Percentiles rank a stretch among this genome's conserved stretches.
These are phyloP conservation scores for baker's yeast (Saccharomyces cerevisiae) DNA, from an alignment of 805 yeast genomes.

Conservation along the genomic window DNA sequence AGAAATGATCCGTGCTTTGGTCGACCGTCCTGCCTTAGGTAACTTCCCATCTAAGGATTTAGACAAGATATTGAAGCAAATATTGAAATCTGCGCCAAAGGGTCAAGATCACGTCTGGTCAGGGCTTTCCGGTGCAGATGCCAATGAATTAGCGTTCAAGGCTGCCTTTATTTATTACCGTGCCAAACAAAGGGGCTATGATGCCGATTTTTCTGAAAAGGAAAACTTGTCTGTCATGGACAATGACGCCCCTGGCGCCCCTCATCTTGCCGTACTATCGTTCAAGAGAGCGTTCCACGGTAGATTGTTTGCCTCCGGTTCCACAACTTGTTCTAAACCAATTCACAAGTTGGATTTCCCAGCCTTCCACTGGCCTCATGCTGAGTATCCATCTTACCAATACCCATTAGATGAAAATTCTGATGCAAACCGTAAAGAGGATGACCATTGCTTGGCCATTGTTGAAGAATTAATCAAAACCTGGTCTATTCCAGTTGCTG, in stretches of 20 bases:
- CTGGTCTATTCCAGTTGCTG: slow-evolving; percentile 78
- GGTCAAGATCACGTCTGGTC: slow-evolving; percentile 57
- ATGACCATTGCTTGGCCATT: slow-evolving; percentile 66
- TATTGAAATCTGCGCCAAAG: slow-evolving; percentile 57
- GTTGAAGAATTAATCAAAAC: slow-evolving; percentile 63
- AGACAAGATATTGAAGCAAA: slow-evolving; percentile 37
- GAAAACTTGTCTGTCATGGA: slow-evolving; percentile 71
- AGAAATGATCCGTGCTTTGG: slow-evolving; percentile 55
- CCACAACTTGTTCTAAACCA: slow-evolving; percentile 90
- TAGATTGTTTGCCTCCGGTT: slow-evolving; percentile 83
- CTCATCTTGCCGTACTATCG: slow-evolving; percentile 76
- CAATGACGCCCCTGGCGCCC: slow-evolving; percentile 81
- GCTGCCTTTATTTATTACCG: slow-evolving; percentile 64
- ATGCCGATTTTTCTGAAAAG: slow-evolving; percentile 51
- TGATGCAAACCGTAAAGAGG: slow-evolving; percentile 65
- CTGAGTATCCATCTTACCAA: slow-evolving; percentile 77
- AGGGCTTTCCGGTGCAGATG: slow-evolving; percentile 59
- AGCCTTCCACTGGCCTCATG: slow-evolving; percentile 94
- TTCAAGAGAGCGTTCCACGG: slow-evolving; percentile 92
- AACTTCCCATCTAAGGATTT: slow-evolving; percentile 56
- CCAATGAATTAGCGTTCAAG: slow-evolving; percentile 62
- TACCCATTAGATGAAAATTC: slow-evolving; percentile 71
- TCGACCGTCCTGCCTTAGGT: slow-evolving; percentile 63
- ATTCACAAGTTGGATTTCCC: slow-evolving; percentile 90
- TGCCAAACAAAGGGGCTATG: slow-evolving; percentile 49